Evolutionary conservation across 331 rosid genomes (phyloP).

Genomic region (Quercus tomentella): DNA sequence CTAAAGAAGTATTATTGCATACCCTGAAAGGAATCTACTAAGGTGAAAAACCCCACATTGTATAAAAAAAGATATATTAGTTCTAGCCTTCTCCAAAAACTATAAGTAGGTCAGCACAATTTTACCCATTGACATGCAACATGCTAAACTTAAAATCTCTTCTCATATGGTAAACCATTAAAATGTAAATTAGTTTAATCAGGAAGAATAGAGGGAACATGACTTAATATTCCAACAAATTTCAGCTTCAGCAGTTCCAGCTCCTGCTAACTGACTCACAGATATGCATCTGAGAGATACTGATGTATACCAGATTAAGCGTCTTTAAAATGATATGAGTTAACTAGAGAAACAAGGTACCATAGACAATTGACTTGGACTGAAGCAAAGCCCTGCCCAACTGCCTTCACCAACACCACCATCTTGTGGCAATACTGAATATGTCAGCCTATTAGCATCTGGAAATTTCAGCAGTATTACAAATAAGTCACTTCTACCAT

Average conservation of each 20-base stretch:
- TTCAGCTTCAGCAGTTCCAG: not conserved
- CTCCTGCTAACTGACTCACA: not conserved
- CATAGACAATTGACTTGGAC: constrained; percentile 66
- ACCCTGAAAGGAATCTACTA: not conserved
- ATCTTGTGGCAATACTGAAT: constrained; percentile 72
- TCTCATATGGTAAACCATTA: not conserved
- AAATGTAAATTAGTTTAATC: not conserved
- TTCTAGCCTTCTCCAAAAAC: not conserved
- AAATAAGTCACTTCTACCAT: constrained; percentile 21
- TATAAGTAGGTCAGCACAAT: not conserved
- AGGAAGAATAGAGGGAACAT: not conserved
- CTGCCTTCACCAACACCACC: constrained; percentile 79
- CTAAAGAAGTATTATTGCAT: not conserved
- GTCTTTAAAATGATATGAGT: not conserved
- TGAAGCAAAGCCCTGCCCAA: constrained; percentile 93
- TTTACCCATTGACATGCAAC: not conserved
- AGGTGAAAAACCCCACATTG: not conserved
- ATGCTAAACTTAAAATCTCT: not conserved
- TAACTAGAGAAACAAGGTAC: constrained; percentile 37
- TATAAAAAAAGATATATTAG: not conserved
- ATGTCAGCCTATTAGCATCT: constrained; percentile 73
- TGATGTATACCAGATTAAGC: not conserved
- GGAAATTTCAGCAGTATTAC: constrained; percentile 23
- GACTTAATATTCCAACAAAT: not conserved
- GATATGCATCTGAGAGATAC: not conserved